Evolutionary conservation across 345 rosid species (phyloP), one percentile per base, ranked within the genome.

Genomic region (Theobroma cacao): DNA sequence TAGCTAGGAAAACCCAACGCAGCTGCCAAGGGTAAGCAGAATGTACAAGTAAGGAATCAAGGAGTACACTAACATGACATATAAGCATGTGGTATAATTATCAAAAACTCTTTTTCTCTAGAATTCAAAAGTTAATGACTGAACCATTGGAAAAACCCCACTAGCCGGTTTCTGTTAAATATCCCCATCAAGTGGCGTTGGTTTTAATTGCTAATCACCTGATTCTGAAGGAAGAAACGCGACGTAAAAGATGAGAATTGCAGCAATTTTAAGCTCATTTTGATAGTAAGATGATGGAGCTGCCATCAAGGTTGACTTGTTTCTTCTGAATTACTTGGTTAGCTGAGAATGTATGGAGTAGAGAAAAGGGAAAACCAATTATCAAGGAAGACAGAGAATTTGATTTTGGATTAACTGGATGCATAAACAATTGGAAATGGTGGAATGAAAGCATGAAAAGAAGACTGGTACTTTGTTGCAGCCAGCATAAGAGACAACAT

Each of bases 141-240:
- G 4, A 45, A 47, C 18, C 5, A 47, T 47, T 6, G 52, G 52
- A 13, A 14, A 4, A 47, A 3, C 18, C 52, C 18, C 20, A 40
- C 9, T 14, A 47, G 52, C 18, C 52, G 15, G 10, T 8, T 40
- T 40, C 43, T 8, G 43, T n/a, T n/a, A n/a, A n/a, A n/a, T n/a
- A n/a, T n/a, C n/a, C 58, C 7, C 24, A 5, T 5, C 24, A 52
- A 52, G 20, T 18, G 56, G 1, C 6, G 24, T 52, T 52, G 60
- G 60, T n/a, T 55, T 55, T 6, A 58, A 58, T 20, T 12, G 7
- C n/a, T 33, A 20, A n/a, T 65, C 56, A 83, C 86, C 86, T 77
- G 81, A 53, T 73, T 66, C 73, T 30, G 73, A 55, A 72, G 77
- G 78, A 20, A 60, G 53, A 36, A 83, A 36, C 11, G 75, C 22